phyloP scores from a whole-genome alignment of 1,284 basidiomycete species.

The Moesziomyces parantarcticus region DNA sequence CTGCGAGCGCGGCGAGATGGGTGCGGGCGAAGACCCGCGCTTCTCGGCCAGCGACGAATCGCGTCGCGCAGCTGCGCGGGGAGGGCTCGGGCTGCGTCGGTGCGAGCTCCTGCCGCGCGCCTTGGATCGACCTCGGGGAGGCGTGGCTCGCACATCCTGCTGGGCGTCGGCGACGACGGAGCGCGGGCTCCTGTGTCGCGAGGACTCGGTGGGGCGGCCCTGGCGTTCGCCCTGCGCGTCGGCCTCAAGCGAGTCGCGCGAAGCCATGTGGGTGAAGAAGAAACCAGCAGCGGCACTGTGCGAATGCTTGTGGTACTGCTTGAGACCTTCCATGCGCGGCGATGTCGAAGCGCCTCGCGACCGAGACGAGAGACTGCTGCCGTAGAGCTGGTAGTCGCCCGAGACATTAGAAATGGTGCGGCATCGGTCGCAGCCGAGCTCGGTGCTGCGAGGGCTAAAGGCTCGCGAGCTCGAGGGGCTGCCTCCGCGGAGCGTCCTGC shows the following conservation, averaged over 20 bases:
- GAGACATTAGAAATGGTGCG: constrained; percentile 46
- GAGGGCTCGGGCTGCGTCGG: constrained; percentile 52
- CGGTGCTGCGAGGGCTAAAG: constrained; percentile 37
- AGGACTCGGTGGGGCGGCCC: constrained; percentile 20
- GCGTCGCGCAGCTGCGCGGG: constrained; percentile 49
- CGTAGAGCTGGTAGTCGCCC: constrained; percentile 44
- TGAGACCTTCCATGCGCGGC: constrained; percentile 26
- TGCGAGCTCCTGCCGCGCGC: constrained; percentile 52
- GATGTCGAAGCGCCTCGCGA: constrained; percentile 34
- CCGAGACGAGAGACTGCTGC: constrained; percentile 35
- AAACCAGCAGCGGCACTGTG: constrained; percentile 54
- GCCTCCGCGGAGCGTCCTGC: constrained; percentile 46
- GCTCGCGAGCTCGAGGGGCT: constrained; percentile 44
- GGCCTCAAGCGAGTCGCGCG: constrained; percentile 18
- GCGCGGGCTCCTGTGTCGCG: constrained; percentile 15
- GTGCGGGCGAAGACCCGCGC: constrained; percentile 15
- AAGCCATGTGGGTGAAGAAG: constrained; percentile 46
- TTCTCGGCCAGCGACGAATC: constrained; percentile 11
- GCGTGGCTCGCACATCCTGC: constrained; percentile 38
- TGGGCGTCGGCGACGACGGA: constrained; percentile 4
- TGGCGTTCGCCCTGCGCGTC: constrained; percentile 14
- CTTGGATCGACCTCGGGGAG: constrained; percentile 53
- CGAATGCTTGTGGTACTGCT: constrained; percentile 54
- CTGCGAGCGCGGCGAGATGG: constrained; percentile 39
- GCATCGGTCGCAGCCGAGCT: constrained; percentile 49